Conservation (phyloP, 345 rosid species). For the Brassica incana region DNA sequence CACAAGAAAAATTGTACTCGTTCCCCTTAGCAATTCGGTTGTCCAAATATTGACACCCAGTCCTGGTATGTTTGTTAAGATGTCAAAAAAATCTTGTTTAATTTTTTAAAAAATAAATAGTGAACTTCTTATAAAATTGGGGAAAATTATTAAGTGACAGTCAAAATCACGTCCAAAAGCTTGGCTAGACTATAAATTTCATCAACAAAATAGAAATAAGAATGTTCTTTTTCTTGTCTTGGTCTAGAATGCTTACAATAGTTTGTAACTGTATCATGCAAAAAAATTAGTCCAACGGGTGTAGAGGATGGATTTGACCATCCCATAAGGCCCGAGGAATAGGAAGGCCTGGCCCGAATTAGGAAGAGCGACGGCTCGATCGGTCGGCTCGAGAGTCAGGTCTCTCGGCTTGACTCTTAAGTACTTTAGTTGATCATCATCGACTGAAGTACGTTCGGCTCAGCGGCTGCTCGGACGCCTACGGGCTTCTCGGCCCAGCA, state of each 20-base stretch:
- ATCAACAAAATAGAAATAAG: not conserved
- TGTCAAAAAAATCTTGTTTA: not conserved
- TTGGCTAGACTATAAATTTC: not conserved
- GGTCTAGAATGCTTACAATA: not conserved
- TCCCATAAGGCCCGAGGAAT: no score
- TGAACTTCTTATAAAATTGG: not conserved
- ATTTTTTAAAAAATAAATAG: not conserved
- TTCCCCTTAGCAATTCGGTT: not conserved
- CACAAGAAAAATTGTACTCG: not conserved
- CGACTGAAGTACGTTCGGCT: no score
- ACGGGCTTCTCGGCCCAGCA: no score
- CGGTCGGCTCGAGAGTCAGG: no score
- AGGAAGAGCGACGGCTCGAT: no score
- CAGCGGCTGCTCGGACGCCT: no score
- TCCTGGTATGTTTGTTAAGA: not conserved
- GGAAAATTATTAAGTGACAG: not conserved
- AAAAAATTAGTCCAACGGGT: no score
- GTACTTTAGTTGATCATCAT: no score
- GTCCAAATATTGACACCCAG: conserved; percentile 1
- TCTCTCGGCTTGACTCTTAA: no score
- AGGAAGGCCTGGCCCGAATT: no score
- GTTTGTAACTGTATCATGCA: not conserved
- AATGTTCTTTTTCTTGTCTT: not conserved
- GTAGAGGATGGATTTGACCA: no score
- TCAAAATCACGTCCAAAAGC: not conserved